These are phyloP conservation scores for Sporothrix protearum DNA, from an alignment of 2,329 filamentous ascomycete genomes.

Conservation along the genomic window DNA sequence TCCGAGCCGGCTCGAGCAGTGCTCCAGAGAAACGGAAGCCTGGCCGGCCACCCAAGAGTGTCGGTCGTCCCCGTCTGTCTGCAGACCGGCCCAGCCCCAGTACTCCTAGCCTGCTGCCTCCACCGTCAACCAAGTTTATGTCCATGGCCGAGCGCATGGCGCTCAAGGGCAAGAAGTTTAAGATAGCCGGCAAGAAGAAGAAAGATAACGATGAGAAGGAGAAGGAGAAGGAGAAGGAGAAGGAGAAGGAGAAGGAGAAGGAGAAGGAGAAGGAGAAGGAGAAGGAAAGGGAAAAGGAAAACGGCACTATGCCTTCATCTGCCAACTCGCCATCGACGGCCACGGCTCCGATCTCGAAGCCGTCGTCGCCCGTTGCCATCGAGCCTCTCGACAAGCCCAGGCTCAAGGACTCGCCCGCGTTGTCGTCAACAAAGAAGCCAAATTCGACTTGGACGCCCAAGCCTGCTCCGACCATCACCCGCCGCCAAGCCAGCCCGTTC, in stretches of 20 bases:
- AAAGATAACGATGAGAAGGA: not conserved
- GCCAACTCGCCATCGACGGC: not conserved
- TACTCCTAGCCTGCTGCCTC: not conserved
- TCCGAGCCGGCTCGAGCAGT: not conserved
- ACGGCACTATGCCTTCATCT: not conserved
- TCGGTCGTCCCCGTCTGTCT: constrained; percentile 26
- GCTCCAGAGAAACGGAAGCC: constrained; percentile 30
- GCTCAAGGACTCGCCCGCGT: not conserved
- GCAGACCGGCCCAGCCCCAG: not conserved
- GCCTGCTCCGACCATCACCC: no score
- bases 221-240: not conserved
- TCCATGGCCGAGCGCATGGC: constrained; percentile 58
- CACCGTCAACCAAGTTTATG: constrained; percentile 40
- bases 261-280: not conserved
- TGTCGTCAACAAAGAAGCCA: not conserved
- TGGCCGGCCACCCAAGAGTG: constrained; percentile 37
- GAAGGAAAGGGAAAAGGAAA: not conserved
- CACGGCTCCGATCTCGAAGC: not conserved
- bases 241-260: not conserved
- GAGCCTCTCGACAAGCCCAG: not conserved
- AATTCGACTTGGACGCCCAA: not conserved
- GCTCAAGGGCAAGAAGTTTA: constrained; percentile 51
- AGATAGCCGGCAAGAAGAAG: constrained; percentile 37
- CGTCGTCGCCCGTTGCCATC: not conserved
- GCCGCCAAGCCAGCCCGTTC: not conserved